Evolutionary conservation across 2,329 filamentous ascomycete genomes (phyloP).

Genomic region (Aschersonia sp.): DNA sequence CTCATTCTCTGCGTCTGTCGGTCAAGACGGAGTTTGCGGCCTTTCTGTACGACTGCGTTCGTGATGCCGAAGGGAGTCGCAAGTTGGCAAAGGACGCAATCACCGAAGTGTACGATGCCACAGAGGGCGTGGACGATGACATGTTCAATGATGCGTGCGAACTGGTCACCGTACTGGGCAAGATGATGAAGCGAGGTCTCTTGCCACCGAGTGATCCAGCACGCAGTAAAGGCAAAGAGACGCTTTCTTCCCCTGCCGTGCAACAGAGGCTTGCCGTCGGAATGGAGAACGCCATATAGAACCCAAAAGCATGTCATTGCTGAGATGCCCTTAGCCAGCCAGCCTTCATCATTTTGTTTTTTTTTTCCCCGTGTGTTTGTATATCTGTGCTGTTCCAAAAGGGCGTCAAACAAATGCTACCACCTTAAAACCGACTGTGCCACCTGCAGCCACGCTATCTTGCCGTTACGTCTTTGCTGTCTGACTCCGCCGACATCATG

Average conservation of each 20-base stretch:
- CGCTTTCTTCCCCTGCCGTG: slow-evolving; percentile 8
- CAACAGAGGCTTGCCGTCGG: slow-evolving; percentile 14
- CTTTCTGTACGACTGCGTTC: slow-evolving; percentile 85
- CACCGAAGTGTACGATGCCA: slow-evolving; percentile 78
- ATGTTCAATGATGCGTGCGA: slow-evolving; percentile 89
- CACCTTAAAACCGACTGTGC: too few species aligned
- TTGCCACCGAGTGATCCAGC: slow-evolving; percentile 21
- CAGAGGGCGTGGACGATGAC: slow-evolving; percentile 87
- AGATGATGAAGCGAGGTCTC: slow-evolving; percentile 71
- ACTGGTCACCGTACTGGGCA: slow-evolving; percentile 71
- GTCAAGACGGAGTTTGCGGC: slow-evolving; percentile 87
- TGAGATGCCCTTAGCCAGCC: neutral
- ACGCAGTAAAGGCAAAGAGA: slow-evolving; percentile 16
- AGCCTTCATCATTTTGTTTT: neutral
- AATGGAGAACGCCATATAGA: slow-evolving; percentile 30
- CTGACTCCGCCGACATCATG: too few species aligned
- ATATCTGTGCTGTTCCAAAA: too few species aligned
- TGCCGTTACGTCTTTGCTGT: too few species aligned
- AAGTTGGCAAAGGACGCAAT: slow-evolving; percentile 71
- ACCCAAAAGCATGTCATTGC: neutral
- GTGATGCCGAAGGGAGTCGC: slow-evolving; percentile 64
- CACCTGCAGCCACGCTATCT: too few species aligned
- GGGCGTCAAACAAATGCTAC: too few species aligned
- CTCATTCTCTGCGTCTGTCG: slow-evolving; percentile 76
- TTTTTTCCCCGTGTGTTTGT: neutral